Evolutionary conservation across 75 land plant genomes (phyloP), one percentile per base, ranked within the genome.

Genomic region (Chamaecyparis obtusa): DNA sequence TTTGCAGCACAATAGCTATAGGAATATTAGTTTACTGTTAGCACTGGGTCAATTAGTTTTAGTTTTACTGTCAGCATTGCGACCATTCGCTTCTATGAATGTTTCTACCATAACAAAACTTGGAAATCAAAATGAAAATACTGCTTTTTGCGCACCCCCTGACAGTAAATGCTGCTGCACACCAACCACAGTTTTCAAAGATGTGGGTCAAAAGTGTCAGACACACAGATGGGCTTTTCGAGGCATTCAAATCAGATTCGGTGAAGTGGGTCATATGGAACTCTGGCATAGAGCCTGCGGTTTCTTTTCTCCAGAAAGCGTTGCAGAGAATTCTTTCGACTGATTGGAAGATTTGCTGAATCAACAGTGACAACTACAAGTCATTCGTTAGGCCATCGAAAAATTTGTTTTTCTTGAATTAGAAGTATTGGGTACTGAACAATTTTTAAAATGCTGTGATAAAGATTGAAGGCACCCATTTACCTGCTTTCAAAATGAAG

Each of bases 251-350:
- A 48, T 27, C 11, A 72, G 36, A 32, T 33, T 32, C 32, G 36
- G 36, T 13, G 15, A 46, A 46, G 32, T 10, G 15, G 83, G 48
- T 48, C 51, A 24, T 81, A 46, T 0, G 83, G 83, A 43, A 32
- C 83, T 30, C 83, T 81, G 11, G 49, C 83, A 9, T 81, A 44
- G 16, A 81, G 48, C 83, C 83, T n/a, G 49, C 44, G 30, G 24
- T 46, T 81, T 33, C 83, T 81, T 9, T 81, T 81, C 83, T 81
- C 83, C 32, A 81, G 16, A 46, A 81, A 81, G 11, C 83, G 83
- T n/a, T 46, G 83, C n/a, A 81, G n/a, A 27, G 83, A 81, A 81
- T 43, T 43, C 83, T 81, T 81, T 46, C 51, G n/a, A 27, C 83
- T 81, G 83, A 81, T 44, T 1, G 83, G 83, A 81, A 81, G 33